Evolutionary conservation across 1,139 yeast species (phyloP), one percentile per base, ranked within the genome.

Genomic region (Yamadazyma triangularis): DNA sequence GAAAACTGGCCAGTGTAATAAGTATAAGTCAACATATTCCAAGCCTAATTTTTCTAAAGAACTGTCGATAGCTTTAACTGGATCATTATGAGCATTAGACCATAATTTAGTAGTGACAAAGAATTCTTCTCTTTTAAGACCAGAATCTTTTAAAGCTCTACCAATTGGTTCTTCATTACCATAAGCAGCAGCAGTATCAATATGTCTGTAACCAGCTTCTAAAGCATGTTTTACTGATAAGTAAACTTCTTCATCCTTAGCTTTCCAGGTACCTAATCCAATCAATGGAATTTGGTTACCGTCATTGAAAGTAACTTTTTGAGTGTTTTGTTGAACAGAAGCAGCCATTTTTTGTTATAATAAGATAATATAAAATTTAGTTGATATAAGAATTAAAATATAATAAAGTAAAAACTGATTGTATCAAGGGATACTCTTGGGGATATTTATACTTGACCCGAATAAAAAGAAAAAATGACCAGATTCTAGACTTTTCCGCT

Each of bases 1-100:
- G 2, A 82, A 66, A 28, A 74, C 69, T 4, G 95, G 95, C 93
- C 91, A 84, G 59, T 87, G 95, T 49, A 83, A 71, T 53, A 87
- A 66, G 53, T 79, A 79, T 44, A 86, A 63, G 51, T 87, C 95
- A 35, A 87, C 79, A 48, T 86, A 86, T 30, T 81, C 89, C 46
- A 83, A 58, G 3, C 79, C 79, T 43, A 85, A 64, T 44, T 75
- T 73, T 45, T 68, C 51, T 50, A 87, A 67, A 5, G 89, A 78
- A 32, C 50, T 58, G 25, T 76, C 70, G 32, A 85, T 59, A 7
- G 79, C 82, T 28, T 51, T 63, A 25, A 57, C 75, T 19, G 80
- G 79, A 31, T 73, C 60, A 42, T 68, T 62, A 47, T 79, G 85
- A 49, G 72, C 77, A 19, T 79, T 60, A 36, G 77, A 68, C 83